Evolutionary conservation across 1,284 basidiomycete genomes (phyloP).

Genomic region (Sporisorium reilianum): DNA sequence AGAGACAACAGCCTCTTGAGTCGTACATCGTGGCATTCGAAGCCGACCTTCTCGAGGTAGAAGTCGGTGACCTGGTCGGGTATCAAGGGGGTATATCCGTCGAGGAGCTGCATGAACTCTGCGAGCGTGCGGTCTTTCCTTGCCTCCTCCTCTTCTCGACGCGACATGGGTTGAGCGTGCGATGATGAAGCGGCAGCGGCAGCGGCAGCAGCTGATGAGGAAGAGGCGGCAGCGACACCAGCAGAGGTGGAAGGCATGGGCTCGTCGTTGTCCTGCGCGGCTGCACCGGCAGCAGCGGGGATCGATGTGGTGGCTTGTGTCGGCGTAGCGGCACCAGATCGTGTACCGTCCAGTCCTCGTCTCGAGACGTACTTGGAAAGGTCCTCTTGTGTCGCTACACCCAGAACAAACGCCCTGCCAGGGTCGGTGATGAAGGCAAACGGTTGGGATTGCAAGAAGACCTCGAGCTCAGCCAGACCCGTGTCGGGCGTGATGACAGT

Average conservation of each 20-base stretch:
- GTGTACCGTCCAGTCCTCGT: constrained; percentile 47
- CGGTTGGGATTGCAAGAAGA: constrained; percentile 60
- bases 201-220: constrained; percentile 29
- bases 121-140: constrained; percentile 82
- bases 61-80: constrained; percentile 98
- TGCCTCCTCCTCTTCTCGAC: constrained; percentile 79
- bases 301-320: constrained; percentile 30
- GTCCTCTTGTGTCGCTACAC: constrained; percentile 62
- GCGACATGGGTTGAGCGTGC: constrained; percentile 49
- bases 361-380: constrained; percentile 59
- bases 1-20: constrained; percentile 89
- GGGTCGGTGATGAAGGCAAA: constrained; percentile 67
- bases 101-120: constrained; percentile 94
- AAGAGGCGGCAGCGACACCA: constrained; percentile 18
- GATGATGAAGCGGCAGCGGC: constrained; percentile 30
- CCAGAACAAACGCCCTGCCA: constrained; percentile 56
- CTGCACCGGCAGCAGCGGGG: constrained; percentile 10
- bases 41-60: constrained; percentile 94
- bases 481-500: constrained; percentile 65
- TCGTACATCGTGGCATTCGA: constrained; percentile 86
- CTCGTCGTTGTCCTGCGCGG: constrained; percentile 29
- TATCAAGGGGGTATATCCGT: constrained; percentile 96
- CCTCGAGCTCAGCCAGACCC: constrained; percentile 64
- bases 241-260: constrained; percentile 40
- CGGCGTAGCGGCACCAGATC: constrained; percentile 44